Evolutionary conservation across 306 rosid genomes (phyloP).

Genomic region (Sesbania bispinosa): DNA sequence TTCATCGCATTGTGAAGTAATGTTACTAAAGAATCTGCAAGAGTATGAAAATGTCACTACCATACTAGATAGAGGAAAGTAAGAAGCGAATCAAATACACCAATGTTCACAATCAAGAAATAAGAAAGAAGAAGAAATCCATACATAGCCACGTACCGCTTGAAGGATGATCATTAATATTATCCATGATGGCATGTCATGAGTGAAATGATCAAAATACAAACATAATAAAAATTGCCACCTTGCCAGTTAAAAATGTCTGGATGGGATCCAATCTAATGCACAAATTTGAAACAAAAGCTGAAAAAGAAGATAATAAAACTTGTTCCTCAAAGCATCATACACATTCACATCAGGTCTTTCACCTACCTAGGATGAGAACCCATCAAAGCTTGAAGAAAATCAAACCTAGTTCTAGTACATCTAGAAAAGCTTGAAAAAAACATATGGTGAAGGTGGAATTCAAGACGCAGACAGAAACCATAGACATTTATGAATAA

Average conservation of each 20-base stretch:
- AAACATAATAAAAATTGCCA: conserved; percentile 21
- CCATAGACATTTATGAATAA: conserved; percentile 36
- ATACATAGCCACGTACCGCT: too few relatives aligned
- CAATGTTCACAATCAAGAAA: too few relatives aligned
- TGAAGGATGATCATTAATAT: not conserved
- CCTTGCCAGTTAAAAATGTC: conserved; percentile 28
- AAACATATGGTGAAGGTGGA: conserved; percentile 16
- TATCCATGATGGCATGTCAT: conserved; percentile 1
- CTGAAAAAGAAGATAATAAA: not conserved
- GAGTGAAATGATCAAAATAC: conserved; percentile 21
- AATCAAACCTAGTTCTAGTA: conserved; percentile 29
- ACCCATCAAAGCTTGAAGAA: conserved; percentile 22
- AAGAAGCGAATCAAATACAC: too few relatives aligned
- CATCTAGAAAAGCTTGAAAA: conserved; percentile 29
- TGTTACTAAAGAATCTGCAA: too few relatives aligned
- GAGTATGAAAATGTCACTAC: too few relatives aligned
- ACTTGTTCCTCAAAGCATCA: conserved; percentile 24
- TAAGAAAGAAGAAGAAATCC: too few relatives aligned
- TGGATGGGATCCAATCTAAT: conserved; percentile 30
- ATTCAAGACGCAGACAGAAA: conserved; percentile 27
- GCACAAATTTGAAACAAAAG: conserved; percentile 36
- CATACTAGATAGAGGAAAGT: too few relatives aligned
- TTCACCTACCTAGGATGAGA: conserved; percentile 34
- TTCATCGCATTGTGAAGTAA: too few relatives aligned
- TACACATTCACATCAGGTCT: conserved; percentile 31